Conservation (phyloP, 1,284 basidiomycete genomes). For the Fomes fomentarius region DNA sequence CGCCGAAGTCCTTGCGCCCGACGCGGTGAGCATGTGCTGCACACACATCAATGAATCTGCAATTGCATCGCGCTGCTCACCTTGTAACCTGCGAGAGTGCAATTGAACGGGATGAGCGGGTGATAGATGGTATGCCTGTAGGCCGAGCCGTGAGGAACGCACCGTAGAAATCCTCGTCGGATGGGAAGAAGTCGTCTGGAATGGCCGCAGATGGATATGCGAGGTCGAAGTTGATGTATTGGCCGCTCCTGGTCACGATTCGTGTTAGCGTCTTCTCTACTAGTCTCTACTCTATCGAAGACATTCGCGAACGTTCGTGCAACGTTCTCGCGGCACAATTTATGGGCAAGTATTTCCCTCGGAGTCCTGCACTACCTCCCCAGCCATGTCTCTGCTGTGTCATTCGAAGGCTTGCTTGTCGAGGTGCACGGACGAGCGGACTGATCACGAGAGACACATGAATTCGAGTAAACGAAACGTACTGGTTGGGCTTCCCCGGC, state of each 20-base stretch:
- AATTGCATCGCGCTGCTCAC: conserved; percentile 37
- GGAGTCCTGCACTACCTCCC: too few species aligned
- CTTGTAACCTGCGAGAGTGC: conserved; percentile 40
- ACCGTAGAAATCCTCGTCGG: conserved; percentile 63
- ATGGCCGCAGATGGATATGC: conserved; percentile 76
- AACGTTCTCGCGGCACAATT: too few species aligned
- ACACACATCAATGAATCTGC: too few species aligned
- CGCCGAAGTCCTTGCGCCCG: conserved; percentile 79
- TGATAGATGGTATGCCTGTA: background rate
- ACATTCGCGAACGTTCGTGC: too few species aligned
- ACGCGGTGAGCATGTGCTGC: too few species aligned
- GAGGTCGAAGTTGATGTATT: conserved; percentile 76
- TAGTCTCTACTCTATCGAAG: too few species aligned
- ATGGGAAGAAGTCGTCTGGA: conserved; percentile 72
- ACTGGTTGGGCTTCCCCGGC: conserved; percentile 60
- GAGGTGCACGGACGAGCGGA: too few species aligned
- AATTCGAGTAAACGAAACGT: conserved; percentile 32
- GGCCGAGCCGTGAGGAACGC: too few species aligned
- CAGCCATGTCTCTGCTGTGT: too few species aligned
- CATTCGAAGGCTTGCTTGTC: too few species aligned
- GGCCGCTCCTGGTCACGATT: conserved; percentile 51
- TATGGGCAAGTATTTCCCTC: too few species aligned
- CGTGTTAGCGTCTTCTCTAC: background rate
- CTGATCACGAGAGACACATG: too few species aligned
- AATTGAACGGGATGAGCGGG: background rate